phyloP scores from a whole-genome alignment of 1,284 basidiomycete genomes.

The Ganoderma sinense region DNA sequence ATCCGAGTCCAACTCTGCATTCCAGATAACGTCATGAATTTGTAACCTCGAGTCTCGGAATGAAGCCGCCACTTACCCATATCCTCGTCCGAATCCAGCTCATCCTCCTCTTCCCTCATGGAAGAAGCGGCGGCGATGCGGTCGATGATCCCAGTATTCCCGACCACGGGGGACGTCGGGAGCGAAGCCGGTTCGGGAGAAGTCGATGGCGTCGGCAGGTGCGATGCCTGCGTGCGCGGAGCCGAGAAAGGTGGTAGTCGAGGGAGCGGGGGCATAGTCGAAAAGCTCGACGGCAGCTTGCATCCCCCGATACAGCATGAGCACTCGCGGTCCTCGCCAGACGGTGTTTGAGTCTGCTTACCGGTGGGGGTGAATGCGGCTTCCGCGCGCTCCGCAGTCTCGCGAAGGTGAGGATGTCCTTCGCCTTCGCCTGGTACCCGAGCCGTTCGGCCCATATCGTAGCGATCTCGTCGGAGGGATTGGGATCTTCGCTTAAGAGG shows the following conservation, averaged over 20 bases:
- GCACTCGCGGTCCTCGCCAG: neutral
- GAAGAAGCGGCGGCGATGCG: neutral
- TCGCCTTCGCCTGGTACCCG: constrained; percentile 4
- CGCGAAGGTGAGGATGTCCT: constrained; percentile 23
- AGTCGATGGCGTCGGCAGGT: constrained; percentile 24
- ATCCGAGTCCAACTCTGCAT: neutral
- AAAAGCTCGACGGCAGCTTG: neutral
- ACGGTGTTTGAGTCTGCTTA: neutral
- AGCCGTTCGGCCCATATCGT: constrained; percentile 19
- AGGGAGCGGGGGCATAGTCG: neutral
- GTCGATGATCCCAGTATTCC: neutral
- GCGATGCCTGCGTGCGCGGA: neutral
- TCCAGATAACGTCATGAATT: neutral
- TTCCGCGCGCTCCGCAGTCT: constrained; percentile 2
- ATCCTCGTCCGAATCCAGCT: constrained; percentile 23
- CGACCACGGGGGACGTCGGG: constrained; percentile 17
- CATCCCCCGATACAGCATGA: neutral
- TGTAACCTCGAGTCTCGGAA: too few relatives aligned
- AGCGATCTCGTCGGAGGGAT: constrained; percentile 12
- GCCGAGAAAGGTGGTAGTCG: constrained; percentile 8
- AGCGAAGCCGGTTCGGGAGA: constrained; percentile 25
- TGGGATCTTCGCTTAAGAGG: constrained; percentile 11
- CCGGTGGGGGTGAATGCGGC: neutral
- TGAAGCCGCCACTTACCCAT: constrained; percentile 3
- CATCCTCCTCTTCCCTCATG: constrained; percentile 13